Evolutionary conservation across 371 early-diverging fungal species (phyloP).

Genomic region (Blyttiomyces sp.): DNA sequence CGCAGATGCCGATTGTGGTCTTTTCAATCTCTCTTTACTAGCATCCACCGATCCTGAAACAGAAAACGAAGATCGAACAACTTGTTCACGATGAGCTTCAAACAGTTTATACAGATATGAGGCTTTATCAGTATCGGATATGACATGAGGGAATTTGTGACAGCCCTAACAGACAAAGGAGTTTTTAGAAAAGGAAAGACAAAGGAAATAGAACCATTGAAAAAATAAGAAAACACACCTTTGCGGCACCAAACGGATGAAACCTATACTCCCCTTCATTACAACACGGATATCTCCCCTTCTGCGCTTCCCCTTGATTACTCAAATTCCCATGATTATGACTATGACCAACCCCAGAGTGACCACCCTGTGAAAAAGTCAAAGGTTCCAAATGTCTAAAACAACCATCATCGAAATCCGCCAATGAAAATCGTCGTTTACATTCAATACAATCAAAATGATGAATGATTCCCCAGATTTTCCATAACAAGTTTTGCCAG

Average conservation of each 20-base stretch:
- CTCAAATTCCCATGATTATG: neutral
- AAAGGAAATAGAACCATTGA: neutral
- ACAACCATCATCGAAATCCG: slow-evolving; percentile 21
- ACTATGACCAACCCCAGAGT: no score
- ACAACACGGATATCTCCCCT: slow-evolving; percentile 22
- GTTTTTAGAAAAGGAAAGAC: no score
- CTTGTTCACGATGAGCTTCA: slow-evolving; percentile 4
- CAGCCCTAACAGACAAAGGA: slow-evolving; percentile 16
- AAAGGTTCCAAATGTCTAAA: neutral
- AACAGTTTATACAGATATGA: neutral
- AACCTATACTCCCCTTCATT: slow-evolving; percentile 17
- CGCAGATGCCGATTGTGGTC: neutral
- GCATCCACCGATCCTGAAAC: neutral
- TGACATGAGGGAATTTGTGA: neutral
- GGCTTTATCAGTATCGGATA: neutral
- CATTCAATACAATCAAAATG: slow-evolving; percentile 22
- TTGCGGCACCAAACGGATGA: slow-evolving; percentile 19
- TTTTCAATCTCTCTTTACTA: no score
- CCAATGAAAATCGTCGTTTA: slow-evolving; percentile 14
- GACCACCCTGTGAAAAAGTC: no score
- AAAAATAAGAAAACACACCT: slow-evolving; percentile 4
- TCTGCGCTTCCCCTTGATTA: slow-evolving; percentile 3
- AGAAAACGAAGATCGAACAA: neutral
- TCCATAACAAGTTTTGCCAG: slow-evolving; percentile 42
- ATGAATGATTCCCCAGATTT: slow-evolving; percentile 35